phyloP scores from a whole-genome alignment of 2,329 filamentous ascomycete genomes.

The Fusarium tanahbumbuense region DNA sequence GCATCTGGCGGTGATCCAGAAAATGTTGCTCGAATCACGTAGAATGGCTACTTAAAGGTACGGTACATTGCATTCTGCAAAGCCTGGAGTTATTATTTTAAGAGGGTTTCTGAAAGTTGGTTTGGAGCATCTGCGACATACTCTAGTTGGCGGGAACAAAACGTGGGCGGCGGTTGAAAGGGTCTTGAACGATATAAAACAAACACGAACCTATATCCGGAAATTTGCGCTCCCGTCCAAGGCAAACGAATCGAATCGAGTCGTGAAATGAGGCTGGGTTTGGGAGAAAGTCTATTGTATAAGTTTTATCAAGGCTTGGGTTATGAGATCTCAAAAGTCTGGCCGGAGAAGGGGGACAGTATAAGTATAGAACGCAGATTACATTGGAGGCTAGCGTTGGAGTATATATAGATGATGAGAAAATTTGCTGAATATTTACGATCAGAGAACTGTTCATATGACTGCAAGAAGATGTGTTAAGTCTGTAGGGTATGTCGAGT shows the following conservation, averaged over 20 bases:
- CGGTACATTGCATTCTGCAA: slow-evolving; percentile 45
- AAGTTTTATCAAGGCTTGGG: background rate
- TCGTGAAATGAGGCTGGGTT: slow-evolving; percentile 2
- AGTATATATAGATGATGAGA: slow-evolving; percentile 28
- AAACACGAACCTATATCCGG: slow-evolving; percentile 32
- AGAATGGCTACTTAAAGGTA: slow-evolving; percentile 39
- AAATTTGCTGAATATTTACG: background rate
- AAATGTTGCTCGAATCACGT: slow-evolving; percentile 40
- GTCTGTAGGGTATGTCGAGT: background rate
- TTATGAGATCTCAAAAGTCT: slow-evolving; percentile 5
- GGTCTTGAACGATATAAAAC: slow-evolving; percentile 30
- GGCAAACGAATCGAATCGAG: background rate
- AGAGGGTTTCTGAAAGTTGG: slow-evolving; percentile 34
- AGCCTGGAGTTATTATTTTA: slow-evolving; percentile 44
- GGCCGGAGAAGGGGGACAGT: background rate
- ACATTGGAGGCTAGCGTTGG: background rate
- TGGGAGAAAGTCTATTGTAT: background rate
- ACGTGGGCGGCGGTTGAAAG: slow-evolving; percentile 24
- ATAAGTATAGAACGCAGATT: slow-evolving; percentile 10
- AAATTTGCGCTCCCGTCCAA: slow-evolving; percentile 7
- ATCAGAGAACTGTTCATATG: background rate
- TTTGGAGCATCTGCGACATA: slow-evolving; percentile 38
- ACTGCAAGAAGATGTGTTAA: background rate
- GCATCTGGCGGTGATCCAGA: slow-evolving; percentile 9
- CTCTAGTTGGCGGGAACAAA: slow-evolving; percentile 38